Base-by-base conservation (phyloP, 768 basidiomycete genomes). In the Lactarius quietus region DNA sequence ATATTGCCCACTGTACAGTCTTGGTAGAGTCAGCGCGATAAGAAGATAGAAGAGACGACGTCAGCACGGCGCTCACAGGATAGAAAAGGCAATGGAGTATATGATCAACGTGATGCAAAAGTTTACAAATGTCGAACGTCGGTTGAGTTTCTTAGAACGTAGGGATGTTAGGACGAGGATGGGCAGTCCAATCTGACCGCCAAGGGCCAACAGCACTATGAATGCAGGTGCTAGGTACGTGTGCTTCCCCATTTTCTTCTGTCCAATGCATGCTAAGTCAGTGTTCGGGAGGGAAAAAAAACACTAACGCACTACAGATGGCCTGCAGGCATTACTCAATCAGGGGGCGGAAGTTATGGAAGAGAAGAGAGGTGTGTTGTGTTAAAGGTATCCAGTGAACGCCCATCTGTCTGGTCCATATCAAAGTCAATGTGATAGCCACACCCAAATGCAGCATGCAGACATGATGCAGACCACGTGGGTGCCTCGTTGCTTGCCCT, bases 101-200 rank as follows among this genome's bases (percentile, higher is more conserved):
- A 86, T 68, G 12, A 82, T 78, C 83, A 84, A 84, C 54, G 81
- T 78, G n/a, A 82, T 59, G 63, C 83, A 86, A 66, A 86, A 82
- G 65, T 87, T 86, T 65, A 86, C 73, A 68, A 86, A 77, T 1
- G 81, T 80, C 1, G 84, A 82, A 60, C 81, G 83, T 61, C 82
- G 80, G 41, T 75, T 73, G 31, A 80, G 72, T 51, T 75, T 78
- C 68, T 76, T 81, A 58, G 78, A 79, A 28, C 79, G 64, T 20
- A 81, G 69, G 57, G 80, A 80, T 14, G 81, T 84, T 15, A 78
- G 65, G 36, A 86, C 72, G 43, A 86, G 74, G 12, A 82, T 65
- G 17, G 83, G 83, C 15, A 86, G 73, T 53, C 82, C 79, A 48
- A 84, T 71, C 62, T 86, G 81, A 1, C 84, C 85, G 38, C 83